A percentile compares a stretch with the other conserved stretches of the same genome.
Evolutionary conservation across 768 basidiomycete genomes (phyloP).

Genomic region (Mrakia frigida): DNA sequence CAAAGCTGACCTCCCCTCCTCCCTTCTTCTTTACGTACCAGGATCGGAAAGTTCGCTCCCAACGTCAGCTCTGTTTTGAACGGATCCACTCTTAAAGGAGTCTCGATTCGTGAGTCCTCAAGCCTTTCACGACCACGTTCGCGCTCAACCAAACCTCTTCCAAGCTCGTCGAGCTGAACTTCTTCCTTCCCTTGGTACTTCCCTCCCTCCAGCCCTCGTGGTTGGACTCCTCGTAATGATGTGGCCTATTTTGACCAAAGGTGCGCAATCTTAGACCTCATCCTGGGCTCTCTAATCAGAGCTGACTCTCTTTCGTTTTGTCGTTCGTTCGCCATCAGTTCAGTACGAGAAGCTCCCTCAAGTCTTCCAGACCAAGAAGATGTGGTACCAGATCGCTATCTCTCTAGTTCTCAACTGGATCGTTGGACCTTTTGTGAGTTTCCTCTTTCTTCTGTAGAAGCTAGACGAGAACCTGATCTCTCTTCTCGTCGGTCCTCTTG

Average conservation of each 20-base stretch:
- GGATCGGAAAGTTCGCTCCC: slow-evolving; percentile 32
- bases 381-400: slow-evolving; percentile 66
- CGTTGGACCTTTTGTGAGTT: slow-evolving; percentile 57
- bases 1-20: neutral
- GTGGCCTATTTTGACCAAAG: slow-evolving; percentile 62
- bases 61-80: slow-evolving; percentile 45
- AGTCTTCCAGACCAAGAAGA: slow-evolving; percentile 51
- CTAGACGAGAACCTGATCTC: neutral
- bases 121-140: too few species aligned
- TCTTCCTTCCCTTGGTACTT: neutral
- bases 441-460: too few species aligned
- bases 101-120: slow-evolving; percentile 66
- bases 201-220: slow-evolving; percentile 57
- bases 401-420: slow-evolving; percentile 75
- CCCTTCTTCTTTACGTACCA: neutral
- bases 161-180: neutral
- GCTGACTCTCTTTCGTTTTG: too few species aligned
- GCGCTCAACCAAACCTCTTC: neutral
- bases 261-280: too few species aligned
- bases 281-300: too few species aligned
- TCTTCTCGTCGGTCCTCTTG: neutral
- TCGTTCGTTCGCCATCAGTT: slow-evolving; percentile 40
- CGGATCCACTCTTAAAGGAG: slow-evolving; percentile 59
- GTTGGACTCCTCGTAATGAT: slow-evolving; percentile 80
- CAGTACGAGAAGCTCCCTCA: slow-evolving; percentile 58